A percentile compares a stretch with the other conserved stretches of the same genome.
These are phyloP conservation scores for Suillus sp. DNA, from an alignment of 768 basidiomycete species.

Conservation along the genomic window DNA sequence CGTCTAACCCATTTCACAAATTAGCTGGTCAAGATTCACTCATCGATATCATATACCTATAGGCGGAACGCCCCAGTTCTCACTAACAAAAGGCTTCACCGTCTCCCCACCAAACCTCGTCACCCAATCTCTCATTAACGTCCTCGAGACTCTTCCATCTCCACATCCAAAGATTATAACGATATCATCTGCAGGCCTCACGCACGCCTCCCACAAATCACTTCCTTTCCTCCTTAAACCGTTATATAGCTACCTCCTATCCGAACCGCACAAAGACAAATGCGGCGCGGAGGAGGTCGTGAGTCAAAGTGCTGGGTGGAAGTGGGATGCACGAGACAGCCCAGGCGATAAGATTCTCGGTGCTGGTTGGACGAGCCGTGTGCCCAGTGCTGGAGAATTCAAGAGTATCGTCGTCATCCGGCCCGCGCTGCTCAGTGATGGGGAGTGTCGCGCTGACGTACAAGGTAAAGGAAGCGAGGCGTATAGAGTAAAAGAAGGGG, in stretches of 20 bases:
- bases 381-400: slow-evolving; percentile 46
- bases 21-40: neutral
- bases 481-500: slow-evolving; percentile 47
- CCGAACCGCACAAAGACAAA: slow-evolving; percentile 60
- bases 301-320: slow-evolving; percentile 50
- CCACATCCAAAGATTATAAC: slow-evolving; percentile 50
- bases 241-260: slow-evolving; percentile 49
- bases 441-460: slow-evolving; percentile 41
- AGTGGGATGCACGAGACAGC: slow-evolving; percentile 51
- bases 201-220: slow-evolving; percentile 41
- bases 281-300: slow-evolving; percentile 55
- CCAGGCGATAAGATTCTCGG: slow-evolving; percentile 46
- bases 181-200: slow-evolving; percentile 57
- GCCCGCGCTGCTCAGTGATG: slow-evolving; percentile 61
- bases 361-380: slow-evolving; percentile 42
- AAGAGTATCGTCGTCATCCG: slow-evolving; percentile 50
- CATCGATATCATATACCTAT: neutral
- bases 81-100: slow-evolving; percentile 48
- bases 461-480: slow-evolving; percentile 23
- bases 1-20: slow-evolving; percentile 19
- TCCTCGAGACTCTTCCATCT: slow-evolving; percentile 54
- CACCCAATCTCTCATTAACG: slow-evolving; percentile 57
- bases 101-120: slow-evolving; percentile 58
- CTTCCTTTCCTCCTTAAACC: slow-evolving; percentile 53
- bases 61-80: slow-evolving; percentile 54